Evolutionary conservation across 2,329 filamentous ascomycete genomes (phyloP), one percentile per base, ranked within the genome.

Genomic region (Fusarium torreyae): DNA sequence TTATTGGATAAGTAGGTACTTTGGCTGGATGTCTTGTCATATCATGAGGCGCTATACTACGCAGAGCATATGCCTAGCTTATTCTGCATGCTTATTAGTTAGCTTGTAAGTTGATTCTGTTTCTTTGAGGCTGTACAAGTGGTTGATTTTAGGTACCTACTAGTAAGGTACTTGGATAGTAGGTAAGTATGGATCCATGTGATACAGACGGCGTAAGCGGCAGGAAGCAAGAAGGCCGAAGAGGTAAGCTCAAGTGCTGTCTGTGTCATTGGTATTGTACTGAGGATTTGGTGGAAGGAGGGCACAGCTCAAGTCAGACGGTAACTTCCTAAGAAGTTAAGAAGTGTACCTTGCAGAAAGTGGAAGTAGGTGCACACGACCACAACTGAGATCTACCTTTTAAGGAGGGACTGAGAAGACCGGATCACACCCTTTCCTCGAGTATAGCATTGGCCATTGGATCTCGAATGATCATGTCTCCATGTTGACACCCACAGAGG

Each of bases 401-500:
- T 18, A 18, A 44, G 26, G 44, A n/a, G 20, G 43, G 39, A 61
- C 15, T 31, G 44, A 42, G 43, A 20, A n/a, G 49, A 59, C 49
- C 58, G 44, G 63, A 55, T 64, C 57, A 44, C 38, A 18, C 62
- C 42, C 42, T 45, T 52, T 39, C 24, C 20, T 31, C 38, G 50
- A 31, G 48, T 38, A 24, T 63, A 40, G 43, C 24, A 20, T 33
- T 33, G 42, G 15, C 28, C n/a, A 52, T 51, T 61, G 22, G 40
- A 63, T 55, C 57, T 67, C 38, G 34, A 67, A 57, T 67, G 57
- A 67, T 46, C 61, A 59, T 51, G 38, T 38, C 36, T 39, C 31
- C 18, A 46, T 66, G 22, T 56, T 28, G 34, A 64, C 63, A 64
- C 63, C 58, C 63, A 64, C 58, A 55, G 55, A 68, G 59, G 59